Evolutionary conservation across 1,284 basidiomycete genomes (phyloP), one percentile per base, ranked within the genome.

Genomic region (Cutaneotrichosporon mucoides): DNA sequence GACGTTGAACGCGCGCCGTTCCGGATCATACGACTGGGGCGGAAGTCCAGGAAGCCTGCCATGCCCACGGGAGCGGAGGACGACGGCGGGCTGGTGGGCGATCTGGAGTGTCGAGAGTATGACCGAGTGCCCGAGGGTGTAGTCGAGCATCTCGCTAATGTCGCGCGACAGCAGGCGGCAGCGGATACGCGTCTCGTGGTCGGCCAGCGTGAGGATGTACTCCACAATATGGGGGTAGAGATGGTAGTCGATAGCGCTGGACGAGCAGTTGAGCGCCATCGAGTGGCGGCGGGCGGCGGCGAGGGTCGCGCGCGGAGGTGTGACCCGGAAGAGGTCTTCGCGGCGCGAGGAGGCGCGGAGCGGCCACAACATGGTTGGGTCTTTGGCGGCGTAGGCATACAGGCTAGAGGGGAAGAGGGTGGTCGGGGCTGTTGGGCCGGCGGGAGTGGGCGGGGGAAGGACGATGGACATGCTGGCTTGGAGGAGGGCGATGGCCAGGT

Each of bases 131-230:
- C n/a, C 37, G 35, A 51, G 15, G n/a, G 16, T 3, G 15, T 13
- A 15, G 49, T 51, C 49, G 15, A 51, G 37, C 15, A 38, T 35
- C 16, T 41, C 38, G n/a, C 12, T 33, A 38, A 51, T 41, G 5
- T 2, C 2, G 8, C 49, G 49, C 9, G 37, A 51, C 5, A 51
- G 38, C 10, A 38, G 38, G 24, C 49, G 49, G 38, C 38, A 51
- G n/a, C n/a, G 38, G 38, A 51, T 41, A 11, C 38, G 49, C 49
- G 38, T 51, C 11, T 51, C 49, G 16, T 51, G 49, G 38, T 33
- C 38, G 4, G 49, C 37, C 5, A 40, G 16, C 35, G 9, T 8
- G 38, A 51, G 37, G 11, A 51, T 41, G 38, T 16, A 16, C 15
- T 40, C 37, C 11, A 51, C 49, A n/a, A 51, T 40, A 38, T 51